These are phyloP conservation scores for Fragilaria crotonensis DNA, from an alignment of 108 stramenopile species.

Conservation along the genomic window DNA sequence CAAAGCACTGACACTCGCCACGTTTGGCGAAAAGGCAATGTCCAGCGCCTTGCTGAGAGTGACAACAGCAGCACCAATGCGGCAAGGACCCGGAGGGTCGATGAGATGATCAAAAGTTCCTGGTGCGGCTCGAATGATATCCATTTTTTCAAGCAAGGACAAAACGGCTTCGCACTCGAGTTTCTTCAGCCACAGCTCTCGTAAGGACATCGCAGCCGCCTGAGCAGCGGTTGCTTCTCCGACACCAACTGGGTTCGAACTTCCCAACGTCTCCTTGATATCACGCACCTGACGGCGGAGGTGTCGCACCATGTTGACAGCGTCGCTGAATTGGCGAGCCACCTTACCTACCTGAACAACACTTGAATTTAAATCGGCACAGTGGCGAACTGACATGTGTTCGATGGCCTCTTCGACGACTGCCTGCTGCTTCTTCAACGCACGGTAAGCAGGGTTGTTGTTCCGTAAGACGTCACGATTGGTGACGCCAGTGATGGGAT, in stretches of 20 bases:
- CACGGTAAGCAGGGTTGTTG: constrained; percentile 48
- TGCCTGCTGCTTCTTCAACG: constrained; percentile 43
- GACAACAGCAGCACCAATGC: constrained; percentile 71
- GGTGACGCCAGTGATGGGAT: neutral
- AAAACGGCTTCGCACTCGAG: constrained; percentile 78
- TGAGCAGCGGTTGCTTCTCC: constrained; percentile 10
- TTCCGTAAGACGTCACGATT: constrained; percentile 7
- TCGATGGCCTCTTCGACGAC: constrained; percentile 80
- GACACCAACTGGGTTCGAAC: neutral
- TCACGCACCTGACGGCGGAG: constrained; percentile 74
- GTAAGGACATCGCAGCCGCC: constrained; percentile 55
- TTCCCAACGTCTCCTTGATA: constrained; percentile 63
- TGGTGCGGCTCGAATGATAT: constrained; percentile 78
- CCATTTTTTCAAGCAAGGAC: constrained; percentile 61
- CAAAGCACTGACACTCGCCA: constrained; percentile 60
- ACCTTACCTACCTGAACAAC: constrained; percentile 76
- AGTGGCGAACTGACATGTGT: constrained; percentile 70
- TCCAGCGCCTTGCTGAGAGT: constrained; percentile 49
- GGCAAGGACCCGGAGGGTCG: constrained; percentile 36
- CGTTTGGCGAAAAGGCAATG: constrained; percentile 71
- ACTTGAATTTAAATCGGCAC: constrained; percentile 74
- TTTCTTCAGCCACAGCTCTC: constrained; percentile 86
- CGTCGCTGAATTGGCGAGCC: constrained; percentile 72
- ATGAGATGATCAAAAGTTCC: constrained; percentile 50
- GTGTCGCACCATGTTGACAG: constrained; percentile 48